These are phyloP conservation scores for Eleusine coracana DNA, from an alignment of 176 grass and related monocot genomes.

Conservation along the genomic window DNA sequence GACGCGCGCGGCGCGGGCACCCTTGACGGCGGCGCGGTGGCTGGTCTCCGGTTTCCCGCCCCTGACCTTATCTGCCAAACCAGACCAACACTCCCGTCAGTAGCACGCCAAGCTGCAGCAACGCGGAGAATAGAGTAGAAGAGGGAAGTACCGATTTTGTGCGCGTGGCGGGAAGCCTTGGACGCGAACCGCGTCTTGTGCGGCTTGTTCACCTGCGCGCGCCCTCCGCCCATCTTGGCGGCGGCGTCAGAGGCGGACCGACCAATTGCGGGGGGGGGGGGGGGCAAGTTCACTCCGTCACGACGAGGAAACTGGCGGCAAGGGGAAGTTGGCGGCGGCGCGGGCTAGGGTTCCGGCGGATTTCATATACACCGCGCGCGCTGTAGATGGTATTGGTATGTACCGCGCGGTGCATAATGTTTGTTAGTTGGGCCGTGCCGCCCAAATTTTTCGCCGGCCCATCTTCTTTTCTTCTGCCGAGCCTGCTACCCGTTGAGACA, in stretches of 20 bases:
- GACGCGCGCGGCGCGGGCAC: slow-evolving; percentile 70
- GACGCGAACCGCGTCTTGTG: slow-evolving; percentile 92
- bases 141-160: slow-evolving; percentile 48
- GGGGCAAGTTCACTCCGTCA: no score
- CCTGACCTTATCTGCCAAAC: slow-evolving; percentile 61
- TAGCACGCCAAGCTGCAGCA: background rate
- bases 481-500: no score
- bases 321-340: no score
- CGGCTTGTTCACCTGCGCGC: slow-evolving; percentile 87
- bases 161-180: slow-evolving; percentile 82
- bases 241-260: background rate
- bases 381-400: no score
- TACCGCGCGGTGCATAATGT: no score
- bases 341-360: no score
- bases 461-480: no score
- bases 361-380: no score
- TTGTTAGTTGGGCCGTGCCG: no score
- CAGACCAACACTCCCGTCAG: background rate
- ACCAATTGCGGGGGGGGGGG: no score
- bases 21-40: slow-evolving; percentile 62
- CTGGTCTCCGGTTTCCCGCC: slow-evolving; percentile 55
- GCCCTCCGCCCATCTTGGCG: slow-evolving; percentile 59
- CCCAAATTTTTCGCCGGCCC: no score
- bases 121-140: background rate
- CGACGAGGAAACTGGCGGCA: no score